Conservation (phyloP, 1,139 yeast genomes). For the Hansenula lynferdii region DNA sequence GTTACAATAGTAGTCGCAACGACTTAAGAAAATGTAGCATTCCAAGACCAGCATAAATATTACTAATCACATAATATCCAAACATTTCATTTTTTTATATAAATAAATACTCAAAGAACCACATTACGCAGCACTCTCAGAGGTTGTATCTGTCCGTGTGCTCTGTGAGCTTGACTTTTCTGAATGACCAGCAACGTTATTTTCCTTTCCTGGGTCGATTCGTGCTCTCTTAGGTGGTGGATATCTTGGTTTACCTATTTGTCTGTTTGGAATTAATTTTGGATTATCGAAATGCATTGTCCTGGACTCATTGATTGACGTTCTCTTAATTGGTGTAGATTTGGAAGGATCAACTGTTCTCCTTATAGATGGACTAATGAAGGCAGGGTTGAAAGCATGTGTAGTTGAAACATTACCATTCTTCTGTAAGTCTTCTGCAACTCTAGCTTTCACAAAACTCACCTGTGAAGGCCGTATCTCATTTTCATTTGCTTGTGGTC, state of each 20-base stretch:
- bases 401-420: conserved; percentile 36
- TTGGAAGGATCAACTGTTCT: conserved; percentile 54
- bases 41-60: no score
- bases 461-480: conserved; percentile 21
- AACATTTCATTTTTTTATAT: no score
- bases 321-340: conserved; percentile 51
- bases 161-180: neutral
- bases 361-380: conserved; percentile 45
- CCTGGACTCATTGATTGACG: conserved; percentile 13
- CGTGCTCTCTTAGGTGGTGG: conserved; percentile 17
- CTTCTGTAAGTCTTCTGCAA: conserved; percentile 46
- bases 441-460: conserved; percentile 55
- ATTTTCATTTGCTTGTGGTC: neutral
- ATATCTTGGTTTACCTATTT: conserved; percentile 22
- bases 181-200: neutral
- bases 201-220: conserved; percentile 1
- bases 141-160: neutral
- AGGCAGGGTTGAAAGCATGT: conserved; percentile 38
- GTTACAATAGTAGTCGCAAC: no score
- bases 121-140: no score
- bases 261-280: conserved; percentile 19
- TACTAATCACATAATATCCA: no score
- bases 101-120: no score
- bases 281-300: conserved; percentile 21
- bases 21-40: no score